phyloP scores from a whole-genome alignment of 805 yeast genomes.

The Hanseniaspora clermontiae region DNA sequence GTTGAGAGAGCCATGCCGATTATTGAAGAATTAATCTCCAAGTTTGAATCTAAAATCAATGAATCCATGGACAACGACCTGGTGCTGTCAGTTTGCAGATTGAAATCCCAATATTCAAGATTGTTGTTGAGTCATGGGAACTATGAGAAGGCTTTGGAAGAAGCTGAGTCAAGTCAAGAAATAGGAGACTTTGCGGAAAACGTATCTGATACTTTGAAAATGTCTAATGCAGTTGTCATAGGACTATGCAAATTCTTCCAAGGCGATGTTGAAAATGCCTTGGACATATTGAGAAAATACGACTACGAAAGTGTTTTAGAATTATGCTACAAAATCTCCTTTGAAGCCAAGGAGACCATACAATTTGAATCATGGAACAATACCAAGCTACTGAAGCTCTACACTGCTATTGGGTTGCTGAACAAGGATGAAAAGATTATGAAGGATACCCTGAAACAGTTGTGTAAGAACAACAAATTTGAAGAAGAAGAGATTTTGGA shows the following conservation, averaged over 20 bases:
- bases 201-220: conserved; percentile 26
- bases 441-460: conserved; percentile 43
- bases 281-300: conserved; percentile 44
- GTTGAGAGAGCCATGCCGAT: conserved; percentile 41
- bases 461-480: conserved; percentile 50
- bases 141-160: conserved; percentile 47
- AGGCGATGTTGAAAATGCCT: conserved; percentile 49
- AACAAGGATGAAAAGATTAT: conserved; percentile 36
- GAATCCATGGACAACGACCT: conserved; percentile 36
- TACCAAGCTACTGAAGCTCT: conserved; percentile 2
- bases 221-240: conserved; percentile 55
- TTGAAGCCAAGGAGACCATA: conserved; percentile 51
- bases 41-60: conserved; percentile 48
- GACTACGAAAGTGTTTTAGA: conserved; percentile 57
- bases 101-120: conserved; percentile 63
- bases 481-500: conserved; percentile 39
- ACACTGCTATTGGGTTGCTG: conserved; percentile 45
- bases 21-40: conserved; percentile 34
- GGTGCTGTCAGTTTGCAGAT: conserved; percentile 40
- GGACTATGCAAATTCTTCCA: conserved; percentile 61
- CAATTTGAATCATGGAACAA: conserved; percentile 9
- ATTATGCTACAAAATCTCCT: conserved; percentile 64
- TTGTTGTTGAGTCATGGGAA: conserved; percentile 47
- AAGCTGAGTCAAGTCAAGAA: conserved; percentile 44
- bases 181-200: conserved; percentile 29